phyloP scores from a whole-genome alignment of 2,329 filamentous ascomycete species.

The Basipetospora chlamydospora region DNA sequence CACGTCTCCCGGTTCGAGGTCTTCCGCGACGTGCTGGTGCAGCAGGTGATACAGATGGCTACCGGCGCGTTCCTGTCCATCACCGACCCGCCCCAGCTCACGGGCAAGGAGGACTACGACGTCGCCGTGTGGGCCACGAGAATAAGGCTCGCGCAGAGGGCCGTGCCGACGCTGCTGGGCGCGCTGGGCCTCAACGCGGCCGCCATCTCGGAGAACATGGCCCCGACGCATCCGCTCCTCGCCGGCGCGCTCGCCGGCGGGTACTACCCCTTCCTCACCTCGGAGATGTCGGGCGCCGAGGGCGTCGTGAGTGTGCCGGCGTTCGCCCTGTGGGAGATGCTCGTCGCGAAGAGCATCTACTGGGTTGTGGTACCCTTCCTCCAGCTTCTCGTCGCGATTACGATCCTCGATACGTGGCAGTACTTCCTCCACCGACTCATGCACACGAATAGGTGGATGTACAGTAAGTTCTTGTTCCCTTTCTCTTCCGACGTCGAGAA shows the following conservation, averaged over 20 bases:
- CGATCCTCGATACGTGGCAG: constrained; percentile 89
- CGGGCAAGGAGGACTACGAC: constrained; percentile 71
- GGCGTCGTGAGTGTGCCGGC: constrained; percentile 41
- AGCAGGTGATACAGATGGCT: constrained; percentile 77
- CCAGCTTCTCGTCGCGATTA: constrained; percentile 62
- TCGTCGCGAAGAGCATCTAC: constrained; percentile 64
- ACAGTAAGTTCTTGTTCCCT: constrained; percentile 47
- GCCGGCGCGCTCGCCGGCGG: constrained; percentile 68
- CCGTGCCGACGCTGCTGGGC: constrained; percentile 57
- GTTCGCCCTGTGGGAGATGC: constrained; percentile 74
- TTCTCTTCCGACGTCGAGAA: constrained; percentile 12
- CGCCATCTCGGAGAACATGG: constrained; percentile 61
- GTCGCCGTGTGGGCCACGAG: constrained; percentile 80
- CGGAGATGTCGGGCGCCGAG: constrained; percentile 38
- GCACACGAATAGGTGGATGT: constrained; percentile 96
- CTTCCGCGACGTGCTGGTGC: constrained; percentile 76
- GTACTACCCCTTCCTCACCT: constrained; percentile 57
- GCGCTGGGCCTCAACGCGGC: constrained; percentile 63
- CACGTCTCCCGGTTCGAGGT: constrained; percentile 76
- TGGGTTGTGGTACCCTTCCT: constrained; percentile 59
- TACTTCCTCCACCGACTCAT: constrained; percentile 94
- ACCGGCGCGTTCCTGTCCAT: constrained; percentile 53
- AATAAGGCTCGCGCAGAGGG: constrained; percentile 62
- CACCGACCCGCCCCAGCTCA: constrained; percentile 59
- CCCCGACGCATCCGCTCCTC: constrained; percentile 55